phyloP scores from a whole-genome alignment of 2,329 filamentous ascomycete genomes.

The Alternaria infectoria region DNA sequence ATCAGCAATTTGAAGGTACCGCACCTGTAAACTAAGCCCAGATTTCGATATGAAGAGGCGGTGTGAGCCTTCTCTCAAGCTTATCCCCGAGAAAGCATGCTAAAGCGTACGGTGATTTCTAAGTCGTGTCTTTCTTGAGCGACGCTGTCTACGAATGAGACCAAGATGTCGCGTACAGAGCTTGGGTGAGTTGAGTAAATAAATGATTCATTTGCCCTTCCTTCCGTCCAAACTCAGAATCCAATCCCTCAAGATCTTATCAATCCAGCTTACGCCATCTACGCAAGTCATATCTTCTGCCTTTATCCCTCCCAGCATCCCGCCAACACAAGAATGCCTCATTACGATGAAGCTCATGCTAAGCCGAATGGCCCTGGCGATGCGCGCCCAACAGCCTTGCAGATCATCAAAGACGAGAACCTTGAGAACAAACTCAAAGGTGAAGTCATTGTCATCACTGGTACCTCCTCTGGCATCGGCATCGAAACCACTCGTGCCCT shows the following conservation, averaged over 20 bases:
- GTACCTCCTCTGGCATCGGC: slow-evolving; percentile 38
- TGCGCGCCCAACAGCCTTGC: slow-evolving; percentile 50
- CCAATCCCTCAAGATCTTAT: neutral
- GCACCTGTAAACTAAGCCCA: neutral
- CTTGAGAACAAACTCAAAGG: slow-evolving; percentile 41
- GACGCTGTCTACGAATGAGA: neutral
- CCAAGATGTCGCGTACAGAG: neutral
- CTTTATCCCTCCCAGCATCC: neutral
- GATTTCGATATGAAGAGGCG: neutral
- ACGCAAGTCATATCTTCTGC: neutral
- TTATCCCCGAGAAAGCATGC: neutral
- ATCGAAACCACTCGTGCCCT: slow-evolving; percentile 48
- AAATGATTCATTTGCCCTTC: neutral
- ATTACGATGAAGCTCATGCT: slow-evolving; percentile 6
- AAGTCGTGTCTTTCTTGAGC: neutral
- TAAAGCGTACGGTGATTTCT: neutral
- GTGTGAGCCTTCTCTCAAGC: neutral
- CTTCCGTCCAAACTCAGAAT: neutral
- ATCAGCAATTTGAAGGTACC: neutral
- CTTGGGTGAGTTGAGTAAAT: neutral
- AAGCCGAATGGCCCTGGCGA: slow-evolving; percentile 48
- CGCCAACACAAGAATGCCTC: neutral
- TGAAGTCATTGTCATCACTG: slow-evolving; percentile 39
- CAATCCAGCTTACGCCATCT: neutral
- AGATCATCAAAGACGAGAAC: slow-evolving; percentile 50